phyloP scores from a whole-genome alignment of 805 yeast species.

The Candida yuanshanica region DNA sequence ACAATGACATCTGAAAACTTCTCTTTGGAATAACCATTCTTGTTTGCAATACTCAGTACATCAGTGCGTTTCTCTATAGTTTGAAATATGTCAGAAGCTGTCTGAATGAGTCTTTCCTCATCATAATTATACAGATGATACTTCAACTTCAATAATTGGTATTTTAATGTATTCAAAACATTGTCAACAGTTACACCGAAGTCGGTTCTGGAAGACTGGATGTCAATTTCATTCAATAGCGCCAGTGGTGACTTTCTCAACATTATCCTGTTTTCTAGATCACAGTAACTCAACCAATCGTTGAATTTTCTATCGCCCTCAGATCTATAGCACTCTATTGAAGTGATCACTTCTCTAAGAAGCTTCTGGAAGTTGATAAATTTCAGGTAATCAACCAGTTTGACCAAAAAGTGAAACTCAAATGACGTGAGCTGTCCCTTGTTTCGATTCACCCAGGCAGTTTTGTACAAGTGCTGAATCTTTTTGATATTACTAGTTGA shows the following conservation, averaged over 20 bases:
- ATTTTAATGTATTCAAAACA: slow-evolving; percentile 5
- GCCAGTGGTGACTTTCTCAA: slow-evolving; percentile 8
- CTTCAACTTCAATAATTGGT: slow-evolving; percentile 12
- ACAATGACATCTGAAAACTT: slow-evolving; percentile 8
- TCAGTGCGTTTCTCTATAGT: not conserved
- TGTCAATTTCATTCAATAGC: slow-evolving; percentile 4
- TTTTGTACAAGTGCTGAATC: slow-evolving; percentile 26
- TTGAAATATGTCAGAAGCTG: slow-evolving; percentile 3
- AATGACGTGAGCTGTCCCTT: slow-evolving; percentile 8
- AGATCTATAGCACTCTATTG: slow-evolving; percentile 9
- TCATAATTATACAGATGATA: slow-evolving; percentile 12
- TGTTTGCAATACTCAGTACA: slow-evolving; percentile 13
- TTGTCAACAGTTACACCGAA: slow-evolving; percentile 3
- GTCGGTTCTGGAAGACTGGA: not conserved
- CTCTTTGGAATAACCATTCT: slow-evolving; percentile 4
- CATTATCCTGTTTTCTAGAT: slow-evolving; percentile 10
- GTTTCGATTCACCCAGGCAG: slow-evolving; percentile 26
- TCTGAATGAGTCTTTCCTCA: slow-evolving; percentile 6
- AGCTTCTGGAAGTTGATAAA: slow-evolving; percentile 16
- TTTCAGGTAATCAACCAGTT: slow-evolving; percentile 16
- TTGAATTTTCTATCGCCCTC: slow-evolving; percentile 5
- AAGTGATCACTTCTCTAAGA: slow-evolving; percentile 7
- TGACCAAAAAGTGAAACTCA: slow-evolving; percentile 15
- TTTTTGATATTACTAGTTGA: slow-evolving; percentile 26
- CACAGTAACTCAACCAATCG: slow-evolving; percentile 12